Evolutionary conservation across 208 protist genomes (phyloP).

Genomic region (Leishmania tropica): DNA sequence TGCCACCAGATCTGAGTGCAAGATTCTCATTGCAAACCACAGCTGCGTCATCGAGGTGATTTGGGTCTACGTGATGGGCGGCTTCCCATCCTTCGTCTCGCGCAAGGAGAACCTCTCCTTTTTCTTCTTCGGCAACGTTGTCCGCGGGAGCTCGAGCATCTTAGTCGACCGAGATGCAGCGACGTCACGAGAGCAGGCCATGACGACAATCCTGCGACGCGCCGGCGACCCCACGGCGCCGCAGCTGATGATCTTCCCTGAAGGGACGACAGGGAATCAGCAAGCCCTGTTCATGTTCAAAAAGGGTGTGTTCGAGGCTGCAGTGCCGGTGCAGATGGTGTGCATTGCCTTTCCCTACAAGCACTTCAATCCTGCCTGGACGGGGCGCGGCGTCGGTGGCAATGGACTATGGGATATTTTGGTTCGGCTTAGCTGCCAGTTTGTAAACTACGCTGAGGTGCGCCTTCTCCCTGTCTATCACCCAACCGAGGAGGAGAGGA

Average conservation of each 20-base stretch:
- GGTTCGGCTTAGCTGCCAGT: constrained; percentile 80
- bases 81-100: constrained; percentile 84
- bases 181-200: constrained; percentile 55
- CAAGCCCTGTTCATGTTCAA: constrained; percentile 80
- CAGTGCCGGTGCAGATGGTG: constrained; percentile 88
- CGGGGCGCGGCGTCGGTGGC: constrained; percentile 65
- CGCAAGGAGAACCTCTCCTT: constrained; percentile 72
- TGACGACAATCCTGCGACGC: constrained; percentile 57
- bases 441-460: constrained; percentile 83
- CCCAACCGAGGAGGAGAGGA: constrained; percentile 82
- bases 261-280: constrained; percentile 87
- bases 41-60: constrained; percentile 82
- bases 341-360: constrained; percentile 84
- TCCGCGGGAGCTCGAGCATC: constrained; percentile 57
- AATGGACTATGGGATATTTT: constrained; percentile 68
- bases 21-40: constrained; percentile 82
- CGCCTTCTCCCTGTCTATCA: constrained; percentile 85
- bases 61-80: constrained; percentile 52
- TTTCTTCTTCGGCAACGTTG: constrained; percentile 62
- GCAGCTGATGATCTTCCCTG: constrained; percentile 89
- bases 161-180: constrained; percentile 74
- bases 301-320: constrained; percentile 86
- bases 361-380: constrained; percentile 91
- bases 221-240: constrained; percentile 49
- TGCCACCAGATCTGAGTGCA: constrained; percentile 53